phyloP scores from a whole-genome alignment of 345 rosid genomes.

The Salix exigua region DNA sequence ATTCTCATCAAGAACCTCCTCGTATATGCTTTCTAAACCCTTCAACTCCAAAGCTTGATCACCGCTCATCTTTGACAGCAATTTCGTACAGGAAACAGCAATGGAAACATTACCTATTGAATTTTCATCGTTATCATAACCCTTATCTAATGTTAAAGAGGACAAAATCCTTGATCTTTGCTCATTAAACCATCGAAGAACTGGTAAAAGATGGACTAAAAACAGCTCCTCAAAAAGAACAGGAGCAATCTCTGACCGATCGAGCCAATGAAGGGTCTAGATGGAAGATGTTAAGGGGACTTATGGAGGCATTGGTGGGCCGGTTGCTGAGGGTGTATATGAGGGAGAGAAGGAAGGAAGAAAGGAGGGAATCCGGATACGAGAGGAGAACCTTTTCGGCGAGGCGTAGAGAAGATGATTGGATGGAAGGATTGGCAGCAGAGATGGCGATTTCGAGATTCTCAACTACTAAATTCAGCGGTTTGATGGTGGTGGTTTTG shows the following conservation, averaged over 20 bases:
- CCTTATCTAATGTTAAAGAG: slow-evolving; percentile 8
- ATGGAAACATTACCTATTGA: slow-evolving; percentile 31
- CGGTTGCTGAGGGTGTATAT: slow-evolving; percentile 37
- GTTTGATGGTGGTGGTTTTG: slow-evolving; percentile 24
- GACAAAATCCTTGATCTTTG: slow-evolving; percentile 36
- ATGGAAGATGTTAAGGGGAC: slow-evolving; percentile 38
- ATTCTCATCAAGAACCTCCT: slow-evolving; percentile 50
- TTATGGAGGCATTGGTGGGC: slow-evolving; percentile 37
- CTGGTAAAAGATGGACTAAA: slow-evolving; percentile 48
- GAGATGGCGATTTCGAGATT: slow-evolving; percentile 48
- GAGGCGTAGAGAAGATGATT: slow-evolving; percentile 46
- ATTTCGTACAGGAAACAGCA: slow-evolving; percentile 33
- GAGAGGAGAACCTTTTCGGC: slow-evolving; percentile 49
- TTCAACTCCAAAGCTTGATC: slow-evolving; percentile 48
- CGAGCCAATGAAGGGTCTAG: slow-evolving; percentile 47
- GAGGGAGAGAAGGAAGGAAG: slow-evolving; percentile 51
- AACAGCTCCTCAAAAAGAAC: slow-evolving; percentile 48
- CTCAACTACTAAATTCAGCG: slow-evolving; percentile 37
- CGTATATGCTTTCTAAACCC: slow-evolving; percentile 45
- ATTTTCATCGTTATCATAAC: slow-evolving; percentile 19
- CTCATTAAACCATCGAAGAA: slow-evolving; percentile 41
- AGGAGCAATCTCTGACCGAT: slow-evolving; percentile 48
- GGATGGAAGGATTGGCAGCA: slow-evolving; percentile 17
- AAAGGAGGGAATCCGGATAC: slow-evolving; percentile 27
- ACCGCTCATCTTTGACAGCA: slow-evolving; percentile 50